Evolutionary conservation across 1,284 basidiomycete species (phyloP), one percentile per base, ranked within the genome.

Genomic region (Tilletia horrida): DNA sequence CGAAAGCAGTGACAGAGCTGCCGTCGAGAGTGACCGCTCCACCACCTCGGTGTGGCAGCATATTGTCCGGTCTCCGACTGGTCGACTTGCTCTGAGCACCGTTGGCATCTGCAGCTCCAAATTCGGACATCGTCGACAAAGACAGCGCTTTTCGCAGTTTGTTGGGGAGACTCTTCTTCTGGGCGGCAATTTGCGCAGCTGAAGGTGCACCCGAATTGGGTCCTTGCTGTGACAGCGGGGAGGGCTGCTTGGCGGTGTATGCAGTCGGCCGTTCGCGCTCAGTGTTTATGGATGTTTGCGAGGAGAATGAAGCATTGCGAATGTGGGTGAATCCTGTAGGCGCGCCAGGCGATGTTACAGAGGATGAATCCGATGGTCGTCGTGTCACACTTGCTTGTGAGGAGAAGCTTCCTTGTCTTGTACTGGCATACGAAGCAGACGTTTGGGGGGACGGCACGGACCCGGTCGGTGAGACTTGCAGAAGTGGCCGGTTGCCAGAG

Each of bases 121-220:
- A 69, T 27, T 77, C 76, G 57, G 70, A 70, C 69, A 77, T 70
- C 50, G 71, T 76, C 59, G 72, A 74, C 52, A 79, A 73, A 27
- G 76, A 76, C 23, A 79, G 64, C 2, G 77, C 76, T 50, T 78
- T 79, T 43, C 74, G 71, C 1, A 79, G 75, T 67, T 75, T 76
- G 71, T 71, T 71, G 27, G 73, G 72, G 14, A 76, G 66, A 27
- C 76, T 75, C 11, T 73, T 75, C 69, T 79, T 77, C 42, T 75
- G 74, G 42, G 71, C 59, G 21, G 52, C 47, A 21, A 31, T 62
- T 47, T 47, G 47, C 1, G 63, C 63, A 44, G 31, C 35, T 9
- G 63, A 50, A 14, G 40, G 48, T 40, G 13, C 18, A 14, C 31
- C 25, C 11, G 27, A 68, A 64, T n/a, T n/a, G n/a, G 66, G 65